phyloP scores from a whole-genome alignment of 768 basidiomycete species.

The Boletus barrowsii region DNA sequence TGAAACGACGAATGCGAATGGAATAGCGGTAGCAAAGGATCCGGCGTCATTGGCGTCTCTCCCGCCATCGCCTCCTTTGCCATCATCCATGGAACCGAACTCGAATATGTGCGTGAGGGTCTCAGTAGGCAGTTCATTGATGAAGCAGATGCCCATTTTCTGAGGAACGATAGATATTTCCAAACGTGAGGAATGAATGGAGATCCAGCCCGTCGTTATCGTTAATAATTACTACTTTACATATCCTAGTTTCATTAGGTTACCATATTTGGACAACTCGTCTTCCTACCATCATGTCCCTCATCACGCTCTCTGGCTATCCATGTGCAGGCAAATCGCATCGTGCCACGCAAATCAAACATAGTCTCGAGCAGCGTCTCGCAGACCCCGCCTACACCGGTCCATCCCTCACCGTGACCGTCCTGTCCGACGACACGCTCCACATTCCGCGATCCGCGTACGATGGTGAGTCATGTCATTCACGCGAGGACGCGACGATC shows the following conservation, averaged over 20 bases:
- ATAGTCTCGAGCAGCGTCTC: constrained; percentile 53
- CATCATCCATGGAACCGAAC: neutral
- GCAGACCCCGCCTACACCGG: constrained; percentile 50
- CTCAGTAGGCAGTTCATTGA: neutral
- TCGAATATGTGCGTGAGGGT: neutral
- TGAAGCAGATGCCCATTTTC: constrained; percentile 10
- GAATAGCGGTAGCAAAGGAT: neutral
- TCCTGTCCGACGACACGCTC: constrained; percentile 75
- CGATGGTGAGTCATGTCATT: constrained; percentile 49
- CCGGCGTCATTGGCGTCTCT: neutral
- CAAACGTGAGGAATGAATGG: too few relatives aligned
- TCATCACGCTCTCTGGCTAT: constrained; percentile 85
- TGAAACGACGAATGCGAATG: too few relatives aligned
- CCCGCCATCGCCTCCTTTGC: too few relatives aligned
- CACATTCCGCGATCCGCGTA: constrained; percentile 65
- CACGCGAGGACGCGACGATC: too few relatives aligned
- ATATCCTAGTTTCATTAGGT: too few relatives aligned
- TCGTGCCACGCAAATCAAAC: constrained; percentile 63
- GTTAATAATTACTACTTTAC: too few relatives aligned
- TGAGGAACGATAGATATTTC: constrained; percentile 42
- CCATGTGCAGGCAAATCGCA: constrained; percentile 84
- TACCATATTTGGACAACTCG: too few relatives aligned
- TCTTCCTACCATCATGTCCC: constrained; percentile 46
- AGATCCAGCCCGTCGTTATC: too few relatives aligned
- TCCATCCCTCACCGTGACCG: constrained; percentile 39